Evolutionary conservation across 116 monocot genomes (phyloP).

Genomic region (Phalaenopsis hybrid): DNA sequence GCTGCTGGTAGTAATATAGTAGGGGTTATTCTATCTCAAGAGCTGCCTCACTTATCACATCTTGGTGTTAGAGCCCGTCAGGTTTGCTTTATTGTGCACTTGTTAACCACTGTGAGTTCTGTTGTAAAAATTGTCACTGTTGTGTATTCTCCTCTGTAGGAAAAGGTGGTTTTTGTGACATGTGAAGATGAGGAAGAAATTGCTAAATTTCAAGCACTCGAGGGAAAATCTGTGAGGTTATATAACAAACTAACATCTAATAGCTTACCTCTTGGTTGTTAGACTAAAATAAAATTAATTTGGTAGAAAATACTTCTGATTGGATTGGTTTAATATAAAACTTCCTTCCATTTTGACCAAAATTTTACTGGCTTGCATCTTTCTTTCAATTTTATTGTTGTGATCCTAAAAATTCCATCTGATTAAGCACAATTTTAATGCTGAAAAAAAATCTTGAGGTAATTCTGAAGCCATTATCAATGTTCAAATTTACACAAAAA

Average conservation of each 20-base stretch:
- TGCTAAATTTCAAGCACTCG: slow-evolving; percentile 41
- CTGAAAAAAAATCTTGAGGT: too few species aligned
- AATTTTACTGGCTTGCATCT: too few species aligned
- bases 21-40: slow-evolving; percentile 76
- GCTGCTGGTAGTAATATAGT: slow-evolving; percentile 82
- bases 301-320: background rate
- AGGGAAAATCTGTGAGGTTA: slow-evolving; percentile 78
- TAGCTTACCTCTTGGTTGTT: background rate
- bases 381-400: too few species aligned
- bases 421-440: too few species aligned
- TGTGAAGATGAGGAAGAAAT: slow-evolving; percentile 85
- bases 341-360: background rate
- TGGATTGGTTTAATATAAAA: background rate
- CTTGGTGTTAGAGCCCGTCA: slow-evolving; percentile 97
- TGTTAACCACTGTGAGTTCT: background rate
- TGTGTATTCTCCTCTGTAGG: slow-evolving; percentile 34
- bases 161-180: slow-evolving; percentile 84
- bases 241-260: background rate
- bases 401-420: too few species aligned
- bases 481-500: too few species aligned
- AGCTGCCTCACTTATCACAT: slow-evolving; percentile 94
- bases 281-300: background rate
- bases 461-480: too few species aligned
- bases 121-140: background rate
- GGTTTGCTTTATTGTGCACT: slow-evolving; percentile 24